Percentiles rank a stretch among this genome's conserved stretches.
Conservation (phyloP, 169 alveolate genomes). For the Eimeria zaria region DNA sequence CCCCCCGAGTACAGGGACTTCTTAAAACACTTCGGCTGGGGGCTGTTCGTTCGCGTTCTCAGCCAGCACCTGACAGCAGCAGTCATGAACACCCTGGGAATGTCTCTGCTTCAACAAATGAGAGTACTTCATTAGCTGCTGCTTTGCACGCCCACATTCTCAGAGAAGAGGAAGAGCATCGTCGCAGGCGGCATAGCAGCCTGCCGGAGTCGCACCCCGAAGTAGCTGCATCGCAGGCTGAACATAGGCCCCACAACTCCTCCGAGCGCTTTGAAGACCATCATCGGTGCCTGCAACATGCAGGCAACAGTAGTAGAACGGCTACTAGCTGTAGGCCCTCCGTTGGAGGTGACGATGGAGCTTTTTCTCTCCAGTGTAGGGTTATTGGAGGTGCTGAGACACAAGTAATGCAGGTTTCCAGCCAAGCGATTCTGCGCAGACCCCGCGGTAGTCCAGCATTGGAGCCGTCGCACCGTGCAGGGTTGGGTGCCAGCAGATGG, state of each 20-base stretch:
- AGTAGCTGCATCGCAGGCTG: neutral
- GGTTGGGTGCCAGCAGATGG: conserved; percentile 8
- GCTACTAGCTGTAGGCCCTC: neutral
- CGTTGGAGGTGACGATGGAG: neutral
- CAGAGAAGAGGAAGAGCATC: conserved; percentile 65
- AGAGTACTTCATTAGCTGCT: neutral
- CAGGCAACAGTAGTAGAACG: neutral
- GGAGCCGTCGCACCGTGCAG: neutral
- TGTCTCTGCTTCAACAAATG: neutral
- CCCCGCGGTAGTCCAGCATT: neutral
- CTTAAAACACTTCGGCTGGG: conserved; percentile 7
- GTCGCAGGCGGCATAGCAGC: conserved; percentile 76
- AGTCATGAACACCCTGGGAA: neutral
- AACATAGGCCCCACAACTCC: neutral
- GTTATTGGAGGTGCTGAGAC: neutral
- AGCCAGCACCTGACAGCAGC: conserved; percentile 15
- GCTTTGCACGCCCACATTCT: conserved; percentile 55
- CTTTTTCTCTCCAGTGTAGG: neutral
- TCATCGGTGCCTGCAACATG: neutral
- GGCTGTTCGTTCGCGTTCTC: conserved; percentile 27
- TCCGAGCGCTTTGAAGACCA: neutral
- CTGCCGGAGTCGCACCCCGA: neutral
- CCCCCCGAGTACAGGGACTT: conserved; percentile 6
- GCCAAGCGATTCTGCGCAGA: neutral
- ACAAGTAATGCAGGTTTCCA: neutral